Evolutionary conservation across 768 basidiomycete genomes (phyloP), one percentile per base, ranked within the genome.

Genomic region (Lactarius psammicola): DNA sequence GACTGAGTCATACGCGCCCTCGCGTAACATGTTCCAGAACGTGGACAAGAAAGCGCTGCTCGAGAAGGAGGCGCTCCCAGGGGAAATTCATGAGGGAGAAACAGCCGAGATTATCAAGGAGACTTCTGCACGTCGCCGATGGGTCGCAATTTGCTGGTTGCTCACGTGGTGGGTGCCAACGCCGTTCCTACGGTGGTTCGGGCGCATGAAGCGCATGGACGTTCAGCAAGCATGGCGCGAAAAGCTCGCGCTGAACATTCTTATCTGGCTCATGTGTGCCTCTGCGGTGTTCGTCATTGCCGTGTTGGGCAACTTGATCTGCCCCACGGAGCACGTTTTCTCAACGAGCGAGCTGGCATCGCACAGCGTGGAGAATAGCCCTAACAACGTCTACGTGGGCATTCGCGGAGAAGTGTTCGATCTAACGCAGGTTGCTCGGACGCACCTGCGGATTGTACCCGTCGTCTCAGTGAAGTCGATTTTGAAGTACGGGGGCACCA

Each of bases 341-440:
- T 92, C 86, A 69, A 76, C 80, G 5, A 78, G 79, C 30, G 97
- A 99, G 75, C 78, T 99, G 42, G 80, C 85, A 3, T 80, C 82
- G 4, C 93, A 95, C 73, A 88, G 85, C n/a, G 81, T 77, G 53
- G 68, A 78, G 67, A 77, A 83, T 69, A 81, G 81, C 60, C 87
- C 92, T 0, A 88, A 89, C 68, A 89, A 90, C 63, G 90, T 92
- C 46, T 89, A 87, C 71, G 87, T 89, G 0, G 79, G 89, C 2
- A 87, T 99, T 70, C 87, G 95, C 4, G 97, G 97, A 17, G 97
- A 99, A 75, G 92, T 96, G 2, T 98, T 99, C 72, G 93, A 98
- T 72, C 80, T 98, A 56, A 86, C 87, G 0, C 71, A 76, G 28
- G 79, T 94, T 67, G 85, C 90, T 4, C 75, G 79, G 11, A 84